Evolutionary conservation across 768 basidiomycete genomes (phyloP).

Genomic region (Leccinum uliginosum): DNA sequence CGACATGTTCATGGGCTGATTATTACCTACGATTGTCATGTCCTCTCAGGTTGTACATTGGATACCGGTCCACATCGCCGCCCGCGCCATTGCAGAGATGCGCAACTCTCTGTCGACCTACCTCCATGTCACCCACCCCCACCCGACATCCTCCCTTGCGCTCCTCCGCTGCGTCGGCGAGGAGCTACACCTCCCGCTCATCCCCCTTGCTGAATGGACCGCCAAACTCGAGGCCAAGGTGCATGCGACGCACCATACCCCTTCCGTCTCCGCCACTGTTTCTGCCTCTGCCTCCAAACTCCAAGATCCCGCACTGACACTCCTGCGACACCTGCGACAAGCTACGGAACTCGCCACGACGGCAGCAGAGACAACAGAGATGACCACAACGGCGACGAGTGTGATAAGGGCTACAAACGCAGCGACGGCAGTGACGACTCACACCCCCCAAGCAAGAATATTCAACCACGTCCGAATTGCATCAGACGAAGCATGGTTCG

Average conservation of each 20-base stretch:
- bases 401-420: neutral
- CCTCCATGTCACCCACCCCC: conserved; percentile 13
- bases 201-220: conserved; percentile 12
- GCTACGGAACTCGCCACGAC: neutral
- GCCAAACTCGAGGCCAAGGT: conserved; percentile 5
- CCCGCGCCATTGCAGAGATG: conserved; percentile 14
- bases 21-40: neutral
- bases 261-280: neutral
- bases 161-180: conserved; percentile 8
- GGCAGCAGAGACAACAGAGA: neutral
- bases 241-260: neutral
- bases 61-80: conserved; percentile 13
- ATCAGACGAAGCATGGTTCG: conserved; percentile 6
- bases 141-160: conserved; percentile 2
- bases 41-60: conserved; percentile 7
- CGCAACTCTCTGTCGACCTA: conserved; percentile 3
- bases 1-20: neutral
- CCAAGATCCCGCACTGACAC: conserved; percentile 1
- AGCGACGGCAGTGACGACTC: too few species aligned
- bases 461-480: conserved; percentile 1
- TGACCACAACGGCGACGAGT: neutral
- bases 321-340: conserved; percentile 1
- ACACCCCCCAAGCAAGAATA: neutral
- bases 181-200: conserved; percentile 7
- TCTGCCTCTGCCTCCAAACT: neutral